phyloP scores from a whole-genome alignment of 2,329 filamentous ascomycete genomes.

The Diaporthe caulivora region DNA sequence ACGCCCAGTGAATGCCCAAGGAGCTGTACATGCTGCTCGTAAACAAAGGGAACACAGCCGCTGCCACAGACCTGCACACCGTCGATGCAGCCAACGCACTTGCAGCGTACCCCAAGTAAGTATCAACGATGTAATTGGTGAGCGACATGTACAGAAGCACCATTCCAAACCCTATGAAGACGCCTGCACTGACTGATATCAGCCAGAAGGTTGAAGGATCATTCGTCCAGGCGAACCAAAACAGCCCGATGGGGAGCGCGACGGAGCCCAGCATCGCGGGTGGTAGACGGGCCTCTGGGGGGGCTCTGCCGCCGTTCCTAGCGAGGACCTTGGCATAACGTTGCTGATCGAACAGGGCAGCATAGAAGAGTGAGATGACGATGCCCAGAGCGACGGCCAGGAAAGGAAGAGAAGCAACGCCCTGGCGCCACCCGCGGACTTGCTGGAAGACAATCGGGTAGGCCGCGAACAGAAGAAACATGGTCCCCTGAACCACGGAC shows the following conservation, averaged over 20 bases:
- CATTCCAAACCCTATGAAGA: slow-evolving; percentile 81
- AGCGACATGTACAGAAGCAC: slow-evolving; percentile 83
- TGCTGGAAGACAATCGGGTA: slow-evolving; percentile 66
- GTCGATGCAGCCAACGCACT: slow-evolving; percentile 85
- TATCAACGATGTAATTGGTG: slow-evolving; percentile 82
- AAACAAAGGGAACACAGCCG: slow-evolving; percentile 83
- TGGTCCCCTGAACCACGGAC: slow-evolving; percentile 54
- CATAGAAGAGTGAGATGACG: slow-evolving; percentile 64
- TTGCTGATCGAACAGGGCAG: slow-evolving; percentile 53
- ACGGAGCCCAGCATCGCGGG: slow-evolving; percentile 67
- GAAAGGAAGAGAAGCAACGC: slow-evolving; percentile 66
- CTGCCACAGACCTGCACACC: slow-evolving; percentile 78
- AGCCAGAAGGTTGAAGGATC: slow-evolving; percentile 46
- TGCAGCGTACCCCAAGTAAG: slow-evolving; percentile 86
- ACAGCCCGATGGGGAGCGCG: slow-evolving; percentile 65
- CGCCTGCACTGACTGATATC: slow-evolving; percentile 43
- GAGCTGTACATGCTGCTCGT: slow-evolving; percentile 78
- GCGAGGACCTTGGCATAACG: slow-evolving; percentile 59
- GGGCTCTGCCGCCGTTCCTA: slow-evolving; percentile 64
- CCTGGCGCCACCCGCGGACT: slow-evolving; percentile 59
- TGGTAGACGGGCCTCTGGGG: slow-evolving; percentile 69
- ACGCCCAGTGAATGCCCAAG: slow-evolving; percentile 82
- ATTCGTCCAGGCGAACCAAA: slow-evolving; percentile 71
- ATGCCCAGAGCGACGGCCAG: slow-evolving; percentile 67
- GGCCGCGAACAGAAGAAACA: slow-evolving; percentile 57